These are phyloP conservation scores for Sporothrix mexicana DNA, from an alignment of 2,329 filamentous ascomycete genomes.

Conservation along the genomic window DNA sequence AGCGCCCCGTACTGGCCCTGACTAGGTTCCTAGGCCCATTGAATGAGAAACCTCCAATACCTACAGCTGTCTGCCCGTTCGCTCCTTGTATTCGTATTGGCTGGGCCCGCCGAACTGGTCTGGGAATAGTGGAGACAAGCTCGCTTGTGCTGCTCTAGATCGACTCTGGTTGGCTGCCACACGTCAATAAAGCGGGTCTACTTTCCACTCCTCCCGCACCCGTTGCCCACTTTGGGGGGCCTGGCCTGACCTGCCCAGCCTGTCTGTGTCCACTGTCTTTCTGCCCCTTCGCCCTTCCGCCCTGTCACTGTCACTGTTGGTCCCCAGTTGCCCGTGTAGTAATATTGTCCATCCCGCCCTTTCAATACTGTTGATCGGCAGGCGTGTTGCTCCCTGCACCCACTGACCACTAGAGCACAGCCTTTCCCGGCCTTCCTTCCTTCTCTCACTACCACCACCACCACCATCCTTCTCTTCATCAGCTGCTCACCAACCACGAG, in stretches of 20 bases:
- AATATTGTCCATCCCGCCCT: constrained; percentile 6
- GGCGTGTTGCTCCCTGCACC: background rate
- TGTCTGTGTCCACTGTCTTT: background rate
- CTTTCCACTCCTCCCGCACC: constrained; percentile 3
- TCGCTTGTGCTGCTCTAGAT: background rate
- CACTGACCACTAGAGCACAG: constrained; percentile 12
- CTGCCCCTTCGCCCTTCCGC: constrained; percentile 14
- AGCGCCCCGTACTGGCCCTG: too few relatives aligned
- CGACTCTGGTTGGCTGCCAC: background rate
- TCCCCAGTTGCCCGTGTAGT: background rate
- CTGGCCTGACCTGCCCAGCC: background rate
- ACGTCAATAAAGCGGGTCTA: background rate
- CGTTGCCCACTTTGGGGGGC: constrained; percentile 11
- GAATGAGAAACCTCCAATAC: background rate
- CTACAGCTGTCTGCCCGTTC: background rate
- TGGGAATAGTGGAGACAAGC: background rate
- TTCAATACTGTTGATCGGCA: constrained; percentile 11
- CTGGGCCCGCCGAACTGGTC: background rate
- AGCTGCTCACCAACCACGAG: constrained; percentile 2
- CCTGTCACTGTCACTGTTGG: background rate
- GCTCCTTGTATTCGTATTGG: constrained; percentile 9
- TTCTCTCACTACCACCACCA: background rate
- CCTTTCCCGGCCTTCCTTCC: constrained; percentile 23
- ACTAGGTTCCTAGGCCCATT: too few relatives aligned
- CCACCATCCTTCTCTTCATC: background rate